Evolutionary conservation across 2,329 filamentous ascomycete species (phyloP).

Genomic region (Colletotrichum cereale): DNA sequence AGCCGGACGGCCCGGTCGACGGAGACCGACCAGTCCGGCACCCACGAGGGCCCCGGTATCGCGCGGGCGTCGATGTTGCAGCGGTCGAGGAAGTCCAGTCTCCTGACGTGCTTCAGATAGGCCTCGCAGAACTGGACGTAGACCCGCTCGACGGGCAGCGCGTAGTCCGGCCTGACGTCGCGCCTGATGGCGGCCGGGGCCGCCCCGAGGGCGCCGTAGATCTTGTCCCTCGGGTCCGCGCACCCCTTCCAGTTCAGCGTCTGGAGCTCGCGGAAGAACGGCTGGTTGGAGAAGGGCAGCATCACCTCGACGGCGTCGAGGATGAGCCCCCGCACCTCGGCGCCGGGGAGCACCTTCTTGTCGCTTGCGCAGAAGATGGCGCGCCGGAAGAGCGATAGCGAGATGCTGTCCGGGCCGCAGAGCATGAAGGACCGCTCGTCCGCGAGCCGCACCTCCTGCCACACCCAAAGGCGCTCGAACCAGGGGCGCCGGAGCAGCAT

Average conservation of each 20-base stretch:
- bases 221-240: neutral
- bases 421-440: slow-evolving; percentile 13
- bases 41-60: neutral
- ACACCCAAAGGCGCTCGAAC: slow-evolving; percentile 10
- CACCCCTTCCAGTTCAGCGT: slow-evolving; percentile 8
- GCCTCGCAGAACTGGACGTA: slow-evolving; percentile 3
- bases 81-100: slow-evolving; percentile 5
- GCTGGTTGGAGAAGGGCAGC: slow-evolving; percentile 8
- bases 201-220: neutral
- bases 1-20: neutral
- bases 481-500: neutral
- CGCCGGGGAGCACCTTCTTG: slow-evolving; percentile 2
- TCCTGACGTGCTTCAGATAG: neutral
- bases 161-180: neutral
- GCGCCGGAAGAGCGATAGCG: slow-evolving; percentile 1
- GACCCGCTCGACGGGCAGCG: neutral
- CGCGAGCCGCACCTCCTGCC: slow-evolving; percentile 2
- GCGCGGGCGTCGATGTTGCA: neutral
- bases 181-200: neutral
- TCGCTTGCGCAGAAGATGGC: slow-evolving; percentile 7
- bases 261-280: slow-evolving; percentile 4
- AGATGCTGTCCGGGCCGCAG: slow-evolving; percentile 6
- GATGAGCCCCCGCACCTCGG: neutral
- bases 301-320: slow-evolving; percentile 8
- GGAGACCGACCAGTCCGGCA: slow-evolving; percentile 12